A percentile compares a stretch with the other conserved stretches of the same genome.
Evolutionary conservation across 345 rosid genomes (phyloP).

Genomic region (Gossypium arboreum): DNA sequence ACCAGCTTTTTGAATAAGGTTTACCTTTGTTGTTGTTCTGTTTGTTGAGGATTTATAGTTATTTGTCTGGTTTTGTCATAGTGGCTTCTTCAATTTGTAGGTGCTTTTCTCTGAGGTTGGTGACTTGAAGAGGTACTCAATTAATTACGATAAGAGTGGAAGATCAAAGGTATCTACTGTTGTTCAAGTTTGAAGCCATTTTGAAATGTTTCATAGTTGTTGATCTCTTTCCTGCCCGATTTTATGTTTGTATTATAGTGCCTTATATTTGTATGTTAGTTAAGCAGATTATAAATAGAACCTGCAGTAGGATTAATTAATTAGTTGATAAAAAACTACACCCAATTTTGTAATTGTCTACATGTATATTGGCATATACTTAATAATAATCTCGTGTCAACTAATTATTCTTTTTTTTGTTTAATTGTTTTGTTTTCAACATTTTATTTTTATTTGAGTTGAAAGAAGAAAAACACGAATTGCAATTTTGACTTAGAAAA

Average conservation of each 20-base stretch:
- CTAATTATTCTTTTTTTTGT: too few relatives aligned
- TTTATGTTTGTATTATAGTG: not conserved
- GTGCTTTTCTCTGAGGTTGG: slow-evolving; percentile 54
- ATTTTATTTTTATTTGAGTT: too few relatives aligned
- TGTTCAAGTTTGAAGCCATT: slow-evolving; percentile 6
- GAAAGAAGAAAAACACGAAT: too few relatives aligned
- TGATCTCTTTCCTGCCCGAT: not conserved
- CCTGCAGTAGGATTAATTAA: too few relatives aligned
- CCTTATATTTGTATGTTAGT: too few relatives aligned
- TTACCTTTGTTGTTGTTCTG: not conserved
- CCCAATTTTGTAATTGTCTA: too few relatives aligned
- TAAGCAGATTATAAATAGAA: too few relatives aligned
- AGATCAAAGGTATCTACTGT: slow-evolving; percentile 52
- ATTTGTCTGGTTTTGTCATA: not conserved
- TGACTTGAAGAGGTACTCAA: slow-evolving; percentile 39
- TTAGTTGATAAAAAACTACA: too few relatives aligned
- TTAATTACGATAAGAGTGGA: slow-evolving; percentile 57
- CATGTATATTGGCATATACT: too few relatives aligned
- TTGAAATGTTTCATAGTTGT: not conserved
- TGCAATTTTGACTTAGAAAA: too few relatives aligned
- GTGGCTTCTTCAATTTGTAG: slow-evolving; percentile 26
- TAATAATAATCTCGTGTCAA: too few relatives aligned
- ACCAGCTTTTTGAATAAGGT: not conserved
- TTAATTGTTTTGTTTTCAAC: too few relatives aligned
- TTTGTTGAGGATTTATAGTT: not conserved